These are phyloP conservation scores for Yarrowia deformans DNA, from an alignment of 805 yeast genomes.

Conservation along the genomic window DNA sequence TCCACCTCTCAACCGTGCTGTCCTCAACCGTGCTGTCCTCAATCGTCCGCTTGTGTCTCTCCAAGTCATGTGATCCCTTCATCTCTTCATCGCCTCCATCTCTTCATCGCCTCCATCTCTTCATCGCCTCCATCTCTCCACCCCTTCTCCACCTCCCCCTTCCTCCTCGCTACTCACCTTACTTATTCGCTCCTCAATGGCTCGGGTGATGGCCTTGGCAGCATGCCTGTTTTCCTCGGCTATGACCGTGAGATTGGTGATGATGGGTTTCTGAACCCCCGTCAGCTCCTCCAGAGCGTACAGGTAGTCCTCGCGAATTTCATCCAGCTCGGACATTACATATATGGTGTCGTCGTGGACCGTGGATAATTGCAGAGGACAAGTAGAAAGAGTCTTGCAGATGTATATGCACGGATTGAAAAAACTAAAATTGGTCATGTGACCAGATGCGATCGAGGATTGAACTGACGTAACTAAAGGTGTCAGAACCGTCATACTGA, in stretches of 20 bases:
- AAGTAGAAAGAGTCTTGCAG: slow-evolving; percentile 19
- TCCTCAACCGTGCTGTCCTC: too few relatives aligned
- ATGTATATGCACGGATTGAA: neutral
- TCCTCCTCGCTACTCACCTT: slow-evolving; percentile 53
- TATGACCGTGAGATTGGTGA: slow-evolving; percentile 78
- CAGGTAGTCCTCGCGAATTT: slow-evolving; percentile 68
- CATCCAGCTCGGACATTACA: slow-evolving; percentile 46
- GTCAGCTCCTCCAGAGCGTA: slow-evolving; percentile 78
- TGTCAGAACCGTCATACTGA: too few relatives aligned
- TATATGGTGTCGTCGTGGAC: slow-evolving; percentile 27
- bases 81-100: too few relatives aligned
- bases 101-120: too few relatives aligned
- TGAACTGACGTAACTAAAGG: too few relatives aligned
- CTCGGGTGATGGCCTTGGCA: slow-evolving; percentile 78
- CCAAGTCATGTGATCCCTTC: too few relatives aligned
- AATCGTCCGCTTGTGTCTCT: too few relatives aligned
- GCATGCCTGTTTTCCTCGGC: slow-evolving; percentile 84
- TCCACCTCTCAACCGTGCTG: too few relatives aligned
- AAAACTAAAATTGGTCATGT: slow-evolving; percentile 11
- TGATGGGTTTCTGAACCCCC: slow-evolving; percentile 88
- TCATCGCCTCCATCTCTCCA: too few relatives aligned
- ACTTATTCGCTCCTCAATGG: slow-evolving; percentile 75
- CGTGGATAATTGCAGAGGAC: neutral
- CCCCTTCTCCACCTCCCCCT: too few relatives aligned
- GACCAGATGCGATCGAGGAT: too few relatives aligned